phyloP scores from a whole-genome alignment of 768 basidiomycete species.

The Panaeolus cyanescens region DNA sequence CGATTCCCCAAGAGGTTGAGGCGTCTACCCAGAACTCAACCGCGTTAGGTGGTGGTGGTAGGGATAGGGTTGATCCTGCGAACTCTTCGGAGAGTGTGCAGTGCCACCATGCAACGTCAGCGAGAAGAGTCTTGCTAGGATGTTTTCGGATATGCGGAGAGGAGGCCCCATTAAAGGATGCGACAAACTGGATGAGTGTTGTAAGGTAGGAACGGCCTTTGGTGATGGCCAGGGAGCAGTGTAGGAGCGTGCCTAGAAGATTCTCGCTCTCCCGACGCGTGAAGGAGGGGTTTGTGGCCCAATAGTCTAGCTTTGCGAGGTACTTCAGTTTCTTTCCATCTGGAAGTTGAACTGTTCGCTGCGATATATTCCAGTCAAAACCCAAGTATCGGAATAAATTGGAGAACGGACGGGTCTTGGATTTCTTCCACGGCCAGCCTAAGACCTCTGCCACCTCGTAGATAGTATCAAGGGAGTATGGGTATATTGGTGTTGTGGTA shows the following conservation, averaged over 20 bases:
- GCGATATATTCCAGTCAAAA: constrained; percentile 33
- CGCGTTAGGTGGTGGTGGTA: constrained; percentile 12
- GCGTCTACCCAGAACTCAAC: constrained; percentile 34
- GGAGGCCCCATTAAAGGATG: constrained; percentile 18
- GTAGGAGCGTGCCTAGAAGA: constrained; percentile 35
- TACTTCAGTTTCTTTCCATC: constrained; percentile 30
- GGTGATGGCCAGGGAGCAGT: constrained; percentile 31
- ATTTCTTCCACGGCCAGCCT: constrained; percentile 36
- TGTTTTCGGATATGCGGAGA: constrained; percentile 14
- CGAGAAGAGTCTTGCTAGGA: constrained; percentile 13
- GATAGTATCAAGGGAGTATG: constrained; percentile 24
- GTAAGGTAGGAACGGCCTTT: constrained; percentile 30
- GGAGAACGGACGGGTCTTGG: constrained; percentile 29
- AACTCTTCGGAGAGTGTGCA: constrained; percentile 6
- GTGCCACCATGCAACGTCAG: constrained; percentile 31
- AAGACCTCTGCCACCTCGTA: constrained; percentile 20
- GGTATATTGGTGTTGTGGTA: not conserved
- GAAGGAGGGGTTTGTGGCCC: constrained; percentile 12
- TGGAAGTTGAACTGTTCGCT: constrained; percentile 31
- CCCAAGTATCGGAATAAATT: constrained; percentile 34
- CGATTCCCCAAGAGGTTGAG: constrained; percentile 38
- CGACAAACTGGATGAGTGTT: constrained; percentile 25
- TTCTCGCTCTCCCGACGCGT: constrained; percentile 22
- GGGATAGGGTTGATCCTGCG: constrained; percentile 11
- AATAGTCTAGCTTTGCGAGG: constrained; percentile 19